Evolutionary conservation across 805 yeast species (phyloP), one percentile per base, ranked within the genome.

Genomic region (Yarrowia porcina): DNA sequence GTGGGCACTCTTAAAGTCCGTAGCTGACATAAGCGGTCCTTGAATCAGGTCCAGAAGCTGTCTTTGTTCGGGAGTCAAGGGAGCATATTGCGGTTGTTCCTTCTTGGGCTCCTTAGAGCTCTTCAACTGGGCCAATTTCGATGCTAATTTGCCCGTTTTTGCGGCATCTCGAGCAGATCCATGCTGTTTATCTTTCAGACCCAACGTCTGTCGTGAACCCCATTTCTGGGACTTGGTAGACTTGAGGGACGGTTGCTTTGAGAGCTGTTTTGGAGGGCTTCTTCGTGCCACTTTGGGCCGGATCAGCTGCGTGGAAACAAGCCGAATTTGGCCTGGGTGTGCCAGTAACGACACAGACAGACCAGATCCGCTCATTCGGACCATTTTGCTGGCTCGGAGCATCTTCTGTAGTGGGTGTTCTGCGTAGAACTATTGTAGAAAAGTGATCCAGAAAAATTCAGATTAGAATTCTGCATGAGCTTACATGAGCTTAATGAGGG

Each of bases 41-140:
- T 52, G 59, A 23, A 52, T 52, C 44, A 36, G 25, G 9, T 52
- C 44, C 59, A 52, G 33, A 11, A 52, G 44, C 25, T 25, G 17
- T 12, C 44, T 30, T 25, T 52, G 44, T n/a, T 52, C 59, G 0
- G 32, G 30, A 6, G 56, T 52, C 42, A 52, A 18, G 3, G 25
- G 59, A 25, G 11, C 15, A 8, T 7, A 10, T 18, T 25, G 21
- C 4, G n/a, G 23, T 6, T 7, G 36, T 12, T 30, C 33, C n/a
- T 10, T 15, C 4, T 41, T 15, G 12, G 3, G 9, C 27, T 23
- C 9, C 32, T 32, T 13, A 6, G 33, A 32, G 13, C 11, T 12
- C 28, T 41, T 56, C 15, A 56, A 1, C 21, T 56, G 30, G 15
- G 61, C 47, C 47, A 56, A 30, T n/a, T 41, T 27, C 3, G 9